Evolutionary conservation across 1,284 basidiomycete genomes (phyloP), one percentile per base, ranked within the genome.

Genomic region (Anthracocystis walkeri): DNA sequence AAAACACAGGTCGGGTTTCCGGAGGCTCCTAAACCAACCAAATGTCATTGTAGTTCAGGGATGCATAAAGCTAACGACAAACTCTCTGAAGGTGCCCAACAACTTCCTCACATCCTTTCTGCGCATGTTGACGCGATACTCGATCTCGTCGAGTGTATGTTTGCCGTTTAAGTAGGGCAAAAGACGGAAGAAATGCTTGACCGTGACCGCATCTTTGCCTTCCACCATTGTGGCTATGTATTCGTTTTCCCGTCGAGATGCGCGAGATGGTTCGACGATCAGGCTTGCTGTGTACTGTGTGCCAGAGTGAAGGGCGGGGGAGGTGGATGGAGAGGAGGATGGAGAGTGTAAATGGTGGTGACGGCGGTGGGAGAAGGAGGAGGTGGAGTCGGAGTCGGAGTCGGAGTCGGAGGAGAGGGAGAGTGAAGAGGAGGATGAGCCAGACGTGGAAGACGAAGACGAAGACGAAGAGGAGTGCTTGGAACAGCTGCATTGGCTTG

Each of bases 181-280:
- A 1, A 82, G 74, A 4, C 78, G 65, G 55, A 68, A 66, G 31
- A 80, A 70, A 41, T 68, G 61, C 31, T 80, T 68, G 33, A 63
- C 63, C 11, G 75, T 68, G 41, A 57, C 63, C 0, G 73, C 40
- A 49, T 92, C 90, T 84, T 92, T 93, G 6, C 90, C 92, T 20
- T 91, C 89, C 1, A 91, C 91, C 92, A 95, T 95, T 16, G 90
- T 91, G 23, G 89, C 88, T 52, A 95, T 87, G 93, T 93, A 95
- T 61, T 88, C 88, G 53, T 91, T 88, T 84, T 95, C 91, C 59
- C 90, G 82, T 8, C 90, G 88, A 14, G 90, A 93, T 25, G 93
- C 93, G 38, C 91, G 88, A 1, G 90, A 90, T n/a, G 93, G 94
- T 85, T 94, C 92, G 58, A 88, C 87, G 55, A 95, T 93, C 83